Evolutionary conservation across 306 rosid species (phyloP).

Genomic region (Lagenaria siceraria): DNA sequence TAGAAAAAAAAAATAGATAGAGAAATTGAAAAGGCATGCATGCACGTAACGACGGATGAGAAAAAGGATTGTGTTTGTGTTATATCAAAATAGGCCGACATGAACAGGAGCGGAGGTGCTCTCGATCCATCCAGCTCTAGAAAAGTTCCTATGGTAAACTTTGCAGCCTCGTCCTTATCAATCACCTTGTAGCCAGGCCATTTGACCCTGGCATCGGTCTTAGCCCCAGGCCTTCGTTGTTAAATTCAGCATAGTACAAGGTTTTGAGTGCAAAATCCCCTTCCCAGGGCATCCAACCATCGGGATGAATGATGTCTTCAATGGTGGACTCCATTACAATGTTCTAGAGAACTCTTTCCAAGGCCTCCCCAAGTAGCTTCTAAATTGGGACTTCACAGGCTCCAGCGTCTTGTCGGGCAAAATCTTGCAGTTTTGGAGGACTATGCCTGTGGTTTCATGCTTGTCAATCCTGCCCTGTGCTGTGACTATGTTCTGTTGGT

Average conservation of each 20-base stretch:
- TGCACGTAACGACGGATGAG: background rate
- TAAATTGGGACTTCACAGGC: constrained; percentile 21
- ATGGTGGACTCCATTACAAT: constrained; percentile 64
- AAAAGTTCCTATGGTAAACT: constrained; percentile 40
- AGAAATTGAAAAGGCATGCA: background rate
- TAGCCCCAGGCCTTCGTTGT: constrained; percentile 68
- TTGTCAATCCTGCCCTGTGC: constrained; percentile 70
- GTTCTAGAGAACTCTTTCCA: constrained; percentile 66
- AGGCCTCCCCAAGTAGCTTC: constrained; percentile 79
- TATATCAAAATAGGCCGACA: constrained; percentile 18
- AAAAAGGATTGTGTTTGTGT: background rate
- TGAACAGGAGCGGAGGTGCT: constrained; percentile 25
- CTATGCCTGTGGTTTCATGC: constrained; percentile 50
- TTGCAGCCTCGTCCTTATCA: constrained; percentile 32
- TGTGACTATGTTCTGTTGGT: constrained; percentile 53
- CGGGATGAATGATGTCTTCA: constrained; percentile 48
- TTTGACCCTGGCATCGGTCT: constrained; percentile 35
- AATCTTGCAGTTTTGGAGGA: constrained; percentile 52
- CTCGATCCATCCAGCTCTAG: constrained; percentile 37
- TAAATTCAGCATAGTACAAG: constrained; percentile 53
- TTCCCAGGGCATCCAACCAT: constrained; percentile 55
- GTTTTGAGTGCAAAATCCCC: constrained; percentile 62
- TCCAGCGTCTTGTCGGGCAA: constrained; percentile 32
- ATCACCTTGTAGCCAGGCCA: constrained; percentile 56
- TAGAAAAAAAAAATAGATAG: background rate